Evolutionary conservation across 148 eudicot species (phyloP).

Genomic region (Camellia granthamiana): DNA sequence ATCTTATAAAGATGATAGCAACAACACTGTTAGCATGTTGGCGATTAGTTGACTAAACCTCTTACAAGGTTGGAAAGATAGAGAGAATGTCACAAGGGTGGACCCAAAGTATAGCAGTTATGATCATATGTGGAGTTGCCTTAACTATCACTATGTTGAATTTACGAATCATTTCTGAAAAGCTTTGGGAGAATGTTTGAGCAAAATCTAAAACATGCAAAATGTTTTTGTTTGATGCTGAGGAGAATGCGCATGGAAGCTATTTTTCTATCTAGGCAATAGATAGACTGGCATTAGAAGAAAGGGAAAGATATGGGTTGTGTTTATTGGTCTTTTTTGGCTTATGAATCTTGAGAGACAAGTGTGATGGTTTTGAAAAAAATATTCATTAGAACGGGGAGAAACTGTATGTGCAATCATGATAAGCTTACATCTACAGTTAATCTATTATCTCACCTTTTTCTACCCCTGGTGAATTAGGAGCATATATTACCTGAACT

Average conservation of each 20-base stretch:
- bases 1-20: not conserved
- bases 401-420: too few species aligned
- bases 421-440: too few species aligned
- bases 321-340: not conserved
- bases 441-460: too few species aligned
- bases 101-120: not conserved
- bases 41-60: not conserved
- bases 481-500: too few species aligned
- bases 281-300: not conserved
- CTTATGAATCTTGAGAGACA: not conserved
- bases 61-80: not conserved
- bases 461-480: too few species aligned
- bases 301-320: not conserved
- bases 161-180: not conserved
- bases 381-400: not conserved
- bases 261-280: not conserved
- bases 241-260: not conserved
- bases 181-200: not conserved
- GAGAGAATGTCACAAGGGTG: not conserved
- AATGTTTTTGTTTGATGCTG: constrained; percentile 1
- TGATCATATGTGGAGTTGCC: not conserved
- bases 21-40: not conserved
- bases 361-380: not conserved
- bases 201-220: not conserved
- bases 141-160: not conserved